Conservation (phyloP, 768 basidiomycete species). For the Termitomyces sp. region DNA sequence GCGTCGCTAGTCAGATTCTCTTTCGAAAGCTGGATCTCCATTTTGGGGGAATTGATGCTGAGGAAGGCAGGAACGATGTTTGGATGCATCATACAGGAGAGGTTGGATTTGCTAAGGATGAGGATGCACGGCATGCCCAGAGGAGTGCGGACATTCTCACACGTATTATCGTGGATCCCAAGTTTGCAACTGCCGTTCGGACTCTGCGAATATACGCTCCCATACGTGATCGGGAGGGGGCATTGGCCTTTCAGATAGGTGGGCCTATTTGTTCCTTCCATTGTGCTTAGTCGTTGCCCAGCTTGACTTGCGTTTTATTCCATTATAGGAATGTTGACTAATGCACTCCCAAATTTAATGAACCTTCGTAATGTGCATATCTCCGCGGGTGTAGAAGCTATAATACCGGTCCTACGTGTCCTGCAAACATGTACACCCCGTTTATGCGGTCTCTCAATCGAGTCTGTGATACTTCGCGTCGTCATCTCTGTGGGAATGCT, state of each 20-base stretch:
- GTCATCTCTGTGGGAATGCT: neutral
- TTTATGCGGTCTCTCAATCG: conserved; percentile 53
- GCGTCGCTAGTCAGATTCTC: conserved; percentile 64
- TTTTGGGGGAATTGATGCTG: conserved; percentile 37
- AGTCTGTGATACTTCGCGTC: conserved; percentile 30
- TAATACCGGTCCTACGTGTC: conserved; percentile 48
- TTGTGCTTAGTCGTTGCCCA: neutral
- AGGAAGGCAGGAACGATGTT: conserved; percentile 19
- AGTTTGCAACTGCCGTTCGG: conserved; percentile 56
- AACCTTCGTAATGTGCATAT: conserved; percentile 62
- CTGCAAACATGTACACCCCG: conserved; percentile 50
- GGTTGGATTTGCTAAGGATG: conserved; percentile 24
- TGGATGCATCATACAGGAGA: conserved; percentile 15
- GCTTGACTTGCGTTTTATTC: neutral
- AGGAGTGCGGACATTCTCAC: conserved; percentile 72
- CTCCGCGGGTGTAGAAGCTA: conserved; percentile 51
- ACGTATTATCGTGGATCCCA: conserved; percentile 55
- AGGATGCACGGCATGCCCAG: conserved; percentile 53
- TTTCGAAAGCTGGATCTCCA: conserved; percentile 60
- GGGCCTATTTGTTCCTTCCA: conserved; percentile 5
- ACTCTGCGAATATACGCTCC: conserved; percentile 60
- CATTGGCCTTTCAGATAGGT: conserved; percentile 67
- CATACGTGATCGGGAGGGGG: conserved; percentile 41
- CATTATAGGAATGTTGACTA: conserved; percentile 59
- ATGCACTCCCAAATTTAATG: conserved; percentile 59